Conservation (phyloP, 768 basidiomycete species). For the Hygrocybe coccinea region DNA sequence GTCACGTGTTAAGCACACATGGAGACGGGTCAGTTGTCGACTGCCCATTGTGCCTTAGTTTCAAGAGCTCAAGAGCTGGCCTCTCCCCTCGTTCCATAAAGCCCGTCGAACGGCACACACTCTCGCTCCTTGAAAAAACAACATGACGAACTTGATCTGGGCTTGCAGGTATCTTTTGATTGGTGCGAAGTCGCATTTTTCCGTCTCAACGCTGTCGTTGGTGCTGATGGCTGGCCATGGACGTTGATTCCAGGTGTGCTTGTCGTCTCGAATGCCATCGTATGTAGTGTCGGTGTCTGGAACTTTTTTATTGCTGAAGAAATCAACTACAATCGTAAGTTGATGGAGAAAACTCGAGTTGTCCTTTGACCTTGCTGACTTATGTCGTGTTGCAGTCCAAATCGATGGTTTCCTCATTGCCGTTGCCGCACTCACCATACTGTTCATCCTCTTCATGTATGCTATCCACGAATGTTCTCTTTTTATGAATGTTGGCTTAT, state of each 20-base stretch:
- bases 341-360: not conserved
- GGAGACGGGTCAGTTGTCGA: not conserved
- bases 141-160: conserved; percentile 45
- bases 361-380: not conserved
- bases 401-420: conserved; percentile 59
- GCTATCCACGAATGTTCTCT: conserved; percentile 19
- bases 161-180: conserved; percentile 56
- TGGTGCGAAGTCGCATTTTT: conserved; percentile 40
- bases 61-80: conserved; percentile 3
- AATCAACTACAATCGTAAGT: conserved; percentile 38
- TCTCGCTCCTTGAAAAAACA: conserved; percentile 26
- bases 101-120: conserved; percentile 32
- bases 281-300: conserved; percentile 65
- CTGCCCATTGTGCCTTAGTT: not conserved
- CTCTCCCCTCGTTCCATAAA: not conserved
- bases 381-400: conserved; percentile 16
- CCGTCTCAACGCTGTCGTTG: not conserved
- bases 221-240: not conserved
- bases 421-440: conserved; percentile 53
- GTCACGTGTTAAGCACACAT: not conserved
- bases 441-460: conserved; percentile 56
- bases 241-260: conserved; percentile 43
- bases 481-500: not conserved
- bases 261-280: conserved; percentile 59
- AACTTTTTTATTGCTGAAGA: conserved; percentile 49